Conservation (phyloP, 2,329 filamentous ascomycete genomes). For the Aspergillus tamarii region DNA sequence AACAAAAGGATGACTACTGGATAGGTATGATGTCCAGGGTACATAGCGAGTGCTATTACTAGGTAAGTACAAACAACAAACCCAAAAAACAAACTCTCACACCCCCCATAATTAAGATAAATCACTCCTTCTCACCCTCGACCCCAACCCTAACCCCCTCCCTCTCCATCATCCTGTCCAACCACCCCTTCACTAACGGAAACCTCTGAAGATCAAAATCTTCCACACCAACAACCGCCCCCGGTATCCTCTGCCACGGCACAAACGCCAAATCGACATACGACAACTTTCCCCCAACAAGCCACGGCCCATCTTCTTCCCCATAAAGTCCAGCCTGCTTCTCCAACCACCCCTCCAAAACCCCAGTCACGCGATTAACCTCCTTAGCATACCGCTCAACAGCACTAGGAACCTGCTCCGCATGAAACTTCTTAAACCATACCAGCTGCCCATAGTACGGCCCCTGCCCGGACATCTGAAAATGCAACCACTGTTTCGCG, state of each 20-base stretch:
- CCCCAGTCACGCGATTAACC: slow-evolving; percentile 49
- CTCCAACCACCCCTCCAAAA: slow-evolving; percentile 42
- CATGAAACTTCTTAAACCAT: slow-evolving; percentile 44
- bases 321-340: slow-evolving; percentile 24
- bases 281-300: slow-evolving; percentile 48
- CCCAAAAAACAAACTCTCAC: not conserved
- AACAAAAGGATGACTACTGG: too few relatives aligned
- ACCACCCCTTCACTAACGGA: slow-evolving; percentile 6
- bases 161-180: not conserved
- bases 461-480: slow-evolving; percentile 40
- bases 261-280: slow-evolving; percentile 47
- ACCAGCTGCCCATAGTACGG: slow-evolving; percentile 47
- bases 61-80: not conserved
- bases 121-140: not conserved
- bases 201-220: not conserved
- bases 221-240: not conserved
- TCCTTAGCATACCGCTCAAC: slow-evolving; percentile 53
- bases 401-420: slow-evolving; percentile 50
- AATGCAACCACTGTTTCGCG: slow-evolving; percentile 49
- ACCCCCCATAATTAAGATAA: not conserved
- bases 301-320: slow-evolving; percentile 31
- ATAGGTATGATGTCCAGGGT: too few relatives aligned
- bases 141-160: not conserved
- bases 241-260: slow-evolving; percentile 11
- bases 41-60: too few relatives aligned